phyloP scores from a whole-genome alignment of 78 protist species.

The Mastigamoeba balamuthi region DNA sequence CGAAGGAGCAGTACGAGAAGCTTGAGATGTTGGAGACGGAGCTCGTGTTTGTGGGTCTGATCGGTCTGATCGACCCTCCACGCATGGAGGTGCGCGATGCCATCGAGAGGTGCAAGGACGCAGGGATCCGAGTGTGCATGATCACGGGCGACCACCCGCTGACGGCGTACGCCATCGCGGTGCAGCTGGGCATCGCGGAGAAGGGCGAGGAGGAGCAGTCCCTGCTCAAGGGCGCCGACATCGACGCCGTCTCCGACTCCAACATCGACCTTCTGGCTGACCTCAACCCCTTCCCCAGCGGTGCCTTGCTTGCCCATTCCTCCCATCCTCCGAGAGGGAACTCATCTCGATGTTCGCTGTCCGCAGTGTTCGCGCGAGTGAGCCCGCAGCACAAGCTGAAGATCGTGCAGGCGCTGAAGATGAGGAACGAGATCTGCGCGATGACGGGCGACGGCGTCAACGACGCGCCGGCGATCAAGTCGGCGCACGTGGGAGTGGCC shows the following conservation, averaged over 20 bases:
- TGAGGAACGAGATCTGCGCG: slow-evolving; percentile 21
- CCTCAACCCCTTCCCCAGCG: not conserved
- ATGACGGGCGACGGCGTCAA: slow-evolving; percentile 81
- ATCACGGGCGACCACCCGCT: slow-evolving; percentile 97
- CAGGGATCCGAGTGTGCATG: slow-evolving; percentile 81
- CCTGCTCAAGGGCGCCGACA: not conserved
- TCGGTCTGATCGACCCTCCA: slow-evolving; percentile 61
- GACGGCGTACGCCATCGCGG: slow-evolving; percentile 90
- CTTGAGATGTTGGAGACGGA: not conserved
- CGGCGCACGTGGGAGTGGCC: slow-evolving; percentile 49
- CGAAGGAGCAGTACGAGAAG: no score
- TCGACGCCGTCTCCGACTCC: not conserved
- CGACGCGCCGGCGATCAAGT: slow-evolving; percentile 68
- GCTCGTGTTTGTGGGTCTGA: not conserved
- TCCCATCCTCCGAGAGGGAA: not conserved
- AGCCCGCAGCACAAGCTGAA: slow-evolving; percentile 26
- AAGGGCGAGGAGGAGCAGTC: not conserved
- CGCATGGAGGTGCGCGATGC: not conserved
- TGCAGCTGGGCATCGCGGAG: slow-evolving; percentile 17
- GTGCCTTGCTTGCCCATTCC: not conserved
- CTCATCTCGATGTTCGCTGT: not conserved
- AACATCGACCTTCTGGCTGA: not conserved
- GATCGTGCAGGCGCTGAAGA: slow-evolving; percentile 9
- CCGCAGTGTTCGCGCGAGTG: not conserved
- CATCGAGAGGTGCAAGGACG: slow-evolving; percentile 25